Evolutionary conservation across 2,329 filamentous ascomycete genomes (phyloP).

Genomic region (Coniochaeta sp.): DNA sequence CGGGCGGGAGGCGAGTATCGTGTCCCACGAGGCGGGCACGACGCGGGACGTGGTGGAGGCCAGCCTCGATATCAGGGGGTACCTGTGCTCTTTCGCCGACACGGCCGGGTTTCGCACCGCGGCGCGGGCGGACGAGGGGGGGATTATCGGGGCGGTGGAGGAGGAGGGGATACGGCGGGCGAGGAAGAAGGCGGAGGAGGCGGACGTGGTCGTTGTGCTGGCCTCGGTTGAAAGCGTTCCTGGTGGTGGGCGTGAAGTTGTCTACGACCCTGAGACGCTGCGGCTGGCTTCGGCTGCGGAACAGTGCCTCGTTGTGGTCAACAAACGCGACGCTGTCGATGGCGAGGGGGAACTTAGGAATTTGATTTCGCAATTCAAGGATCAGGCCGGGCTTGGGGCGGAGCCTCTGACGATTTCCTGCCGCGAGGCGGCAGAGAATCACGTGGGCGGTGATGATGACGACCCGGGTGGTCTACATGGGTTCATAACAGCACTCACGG

Average conservation of each 20-base stretch:
- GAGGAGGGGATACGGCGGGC: conserved; percentile 86
- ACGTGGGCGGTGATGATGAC: conserved; percentile 26
- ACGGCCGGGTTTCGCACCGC: conserved; percentile 75
- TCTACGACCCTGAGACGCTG: conserved; percentile 48
- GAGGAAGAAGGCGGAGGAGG: conserved; percentile 70
- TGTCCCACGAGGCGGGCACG: conserved; percentile 86
- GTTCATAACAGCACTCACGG: conserved; percentile 61
- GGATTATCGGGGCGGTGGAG: conserved; percentile 65
- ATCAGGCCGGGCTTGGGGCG: conserved; percentile 23
- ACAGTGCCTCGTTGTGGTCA: conserved; percentile 48
- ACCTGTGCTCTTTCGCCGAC: conserved; percentile 88
- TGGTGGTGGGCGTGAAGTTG: conserved; percentile 26
- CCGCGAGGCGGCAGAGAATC: conserved; percentile 40
- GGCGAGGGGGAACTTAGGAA: conserved; percentile 22
- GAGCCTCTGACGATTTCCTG: conserved; percentile 64
- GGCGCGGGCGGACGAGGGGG: conserved; percentile 11
- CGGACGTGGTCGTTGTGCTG: conserved; percentile 79
- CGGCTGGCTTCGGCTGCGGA: conserved; percentile 41
- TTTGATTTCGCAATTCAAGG: conserved; percentile 33
- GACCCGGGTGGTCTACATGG: conserved; percentile 61
- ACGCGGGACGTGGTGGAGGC: conserved; percentile 93
- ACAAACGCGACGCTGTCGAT: conserved; percentile 50
- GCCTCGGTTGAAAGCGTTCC: conserved; percentile 57
- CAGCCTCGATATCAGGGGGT: conserved; percentile 81
- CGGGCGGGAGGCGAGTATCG: conserved; percentile 89